These are phyloP conservation scores for Stellera chamaejasme DNA, from an alignment of 345 rosid genomes.

Conservation along the genomic window DNA sequence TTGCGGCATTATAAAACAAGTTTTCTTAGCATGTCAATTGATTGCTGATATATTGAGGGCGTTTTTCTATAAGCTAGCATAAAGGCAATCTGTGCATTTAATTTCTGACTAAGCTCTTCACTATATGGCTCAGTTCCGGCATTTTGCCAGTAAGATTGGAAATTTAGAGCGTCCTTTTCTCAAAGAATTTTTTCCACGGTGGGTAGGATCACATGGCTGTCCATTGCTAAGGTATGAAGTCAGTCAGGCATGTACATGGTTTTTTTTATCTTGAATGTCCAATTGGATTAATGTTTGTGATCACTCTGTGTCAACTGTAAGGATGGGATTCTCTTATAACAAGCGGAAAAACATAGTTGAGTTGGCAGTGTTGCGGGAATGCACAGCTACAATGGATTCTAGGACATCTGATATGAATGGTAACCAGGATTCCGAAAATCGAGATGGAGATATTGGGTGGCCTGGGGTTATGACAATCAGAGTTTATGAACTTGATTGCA, in stretches of 20 bases:
- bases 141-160: slow-evolving; percentile 84
- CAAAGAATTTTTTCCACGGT: slow-evolving; percentile 87
- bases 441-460: slow-evolving; percentile 88
- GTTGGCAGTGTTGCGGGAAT: slow-evolving; percentile 84
- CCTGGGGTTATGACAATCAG: slow-evolving; percentile 98
- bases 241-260: slow-evolving; percentile 4
- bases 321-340: slow-evolving; percentile 98
- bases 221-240: slow-evolving; percentile 72
- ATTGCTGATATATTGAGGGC: no score
- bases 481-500: slow-evolving; percentile 90
- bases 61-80: no score
- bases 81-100: no score
- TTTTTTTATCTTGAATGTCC: slow-evolving; percentile 9
- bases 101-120: slow-evolving; percentile 8
- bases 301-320: slow-evolving; percentile 18
- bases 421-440: slow-evolving; percentile 68
- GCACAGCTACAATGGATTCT: slow-evolving; percentile 68
- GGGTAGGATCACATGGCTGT: slow-evolving; percentile 89
- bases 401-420: slow-evolving; percentile 36
- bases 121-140: slow-evolving; percentile 69
- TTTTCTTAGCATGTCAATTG: no score
- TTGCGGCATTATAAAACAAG: no score
- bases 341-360: slow-evolving; percentile 88
- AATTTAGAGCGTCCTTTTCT: slow-evolving; percentile 96
- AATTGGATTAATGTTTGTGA: slow-evolving; percentile 6